Evolutionary conservation across 2,329 filamentous ascomycete genomes (phyloP).

Genomic region (Alternaria arborescens): DNA sequence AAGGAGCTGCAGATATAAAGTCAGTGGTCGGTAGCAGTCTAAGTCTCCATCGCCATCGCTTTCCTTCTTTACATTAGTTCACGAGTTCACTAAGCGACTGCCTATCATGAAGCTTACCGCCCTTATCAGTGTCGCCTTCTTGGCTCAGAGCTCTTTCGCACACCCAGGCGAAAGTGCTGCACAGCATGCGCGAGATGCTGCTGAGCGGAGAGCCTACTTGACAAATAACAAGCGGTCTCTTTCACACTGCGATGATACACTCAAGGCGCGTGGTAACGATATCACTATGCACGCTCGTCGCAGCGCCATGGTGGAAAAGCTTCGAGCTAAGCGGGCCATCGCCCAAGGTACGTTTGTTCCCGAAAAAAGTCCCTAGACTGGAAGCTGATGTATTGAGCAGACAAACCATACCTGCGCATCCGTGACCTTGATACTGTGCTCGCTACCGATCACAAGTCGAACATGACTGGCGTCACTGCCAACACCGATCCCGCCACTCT

Average conservation of each 20-base stretch:
- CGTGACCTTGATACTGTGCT: slow-evolving; percentile 41
- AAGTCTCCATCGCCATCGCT: slow-evolving; percentile 4
- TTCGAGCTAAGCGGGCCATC: slow-evolving; percentile 52
- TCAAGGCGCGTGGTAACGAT: slow-evolving; percentile 53
- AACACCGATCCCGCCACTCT: slow-evolving; percentile 39
- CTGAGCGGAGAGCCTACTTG: slow-evolving; percentile 48
- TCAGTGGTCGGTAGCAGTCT: background rate
- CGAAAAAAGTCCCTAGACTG: background rate
- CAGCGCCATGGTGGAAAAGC: slow-evolving; percentile 49
- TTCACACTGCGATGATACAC: slow-evolving; percentile 52
- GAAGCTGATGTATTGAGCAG: slow-evolving; percentile 23
- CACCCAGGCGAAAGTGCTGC: slow-evolving; percentile 50
- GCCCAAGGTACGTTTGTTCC: slow-evolving; percentile 19
- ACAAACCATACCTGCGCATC: slow-evolving; percentile 37
- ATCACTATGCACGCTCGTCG: slow-evolving; percentile 54
- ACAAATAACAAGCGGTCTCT: slow-evolving; percentile 52
- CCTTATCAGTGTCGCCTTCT: slow-evolving; percentile 37
- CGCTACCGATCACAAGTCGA: slow-evolving; percentile 41
- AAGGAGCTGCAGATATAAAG: slow-evolving; percentile 3
- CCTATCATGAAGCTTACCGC: slow-evolving; percentile 36
- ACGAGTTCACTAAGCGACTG: background rate
- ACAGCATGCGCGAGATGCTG: slow-evolving; percentile 47
- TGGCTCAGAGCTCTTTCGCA: slow-evolving; percentile 41
- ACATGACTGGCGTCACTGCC: slow-evolving; percentile 39
- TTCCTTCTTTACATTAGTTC: background rate